A percentile compares a stretch with the other conserved stretches of the same genome.
Conservation (phyloP, 2,329 filamentous ascomycete genomes). For the Beauveria asiatica region DNA sequence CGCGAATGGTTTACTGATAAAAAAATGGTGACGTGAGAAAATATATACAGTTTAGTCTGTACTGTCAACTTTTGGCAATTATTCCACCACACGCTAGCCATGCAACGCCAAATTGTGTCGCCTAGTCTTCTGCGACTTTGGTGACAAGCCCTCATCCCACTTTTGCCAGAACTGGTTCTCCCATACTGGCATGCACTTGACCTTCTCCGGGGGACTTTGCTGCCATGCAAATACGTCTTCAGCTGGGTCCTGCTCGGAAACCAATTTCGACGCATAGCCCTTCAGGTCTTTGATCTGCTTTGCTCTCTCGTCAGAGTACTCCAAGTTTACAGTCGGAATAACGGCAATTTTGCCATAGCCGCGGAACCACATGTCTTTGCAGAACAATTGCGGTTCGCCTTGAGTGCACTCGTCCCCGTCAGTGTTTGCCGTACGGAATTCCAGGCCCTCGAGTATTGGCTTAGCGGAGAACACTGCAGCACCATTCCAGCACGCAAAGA, state of each 20-base stretch:
- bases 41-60: too few species aligned
- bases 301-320: conserved; percentile 40
- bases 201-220: conserved; percentile 32
- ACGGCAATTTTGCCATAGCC: conserved; percentile 46
- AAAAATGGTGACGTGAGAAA: too few species aligned
- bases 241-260: conserved; percentile 20
- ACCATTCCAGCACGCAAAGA: conserved; percentile 55
- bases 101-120: not conserved
- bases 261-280: conserved; percentile 36
- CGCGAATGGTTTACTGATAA: too few species aligned
- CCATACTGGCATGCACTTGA: conserved; percentile 40
- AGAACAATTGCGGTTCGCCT: conserved; percentile 47
- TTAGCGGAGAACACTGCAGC: conserved; percentile 38
- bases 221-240: conserved; percentile 34
- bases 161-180: conserved; percentile 32
- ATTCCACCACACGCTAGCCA: too few species aligned
- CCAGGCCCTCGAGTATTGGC: conserved; percentile 36
- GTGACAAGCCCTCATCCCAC: conserved; percentile 28
- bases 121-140: not conserved
- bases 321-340: conserved; percentile 46
- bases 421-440: conserved; percentile 31
- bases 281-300: conserved; percentile 39
- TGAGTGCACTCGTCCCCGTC: conserved; percentile 30
- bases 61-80: too few species aligned
- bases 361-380: conserved; percentile 46